Percentiles rank a stretch among this genome's conserved stretches.
These are phyloP conservation scores for Phialophora macrospora DNA, from an alignment of 2,329 filamentous ascomycete species.

Conservation along the genomic window DNA sequence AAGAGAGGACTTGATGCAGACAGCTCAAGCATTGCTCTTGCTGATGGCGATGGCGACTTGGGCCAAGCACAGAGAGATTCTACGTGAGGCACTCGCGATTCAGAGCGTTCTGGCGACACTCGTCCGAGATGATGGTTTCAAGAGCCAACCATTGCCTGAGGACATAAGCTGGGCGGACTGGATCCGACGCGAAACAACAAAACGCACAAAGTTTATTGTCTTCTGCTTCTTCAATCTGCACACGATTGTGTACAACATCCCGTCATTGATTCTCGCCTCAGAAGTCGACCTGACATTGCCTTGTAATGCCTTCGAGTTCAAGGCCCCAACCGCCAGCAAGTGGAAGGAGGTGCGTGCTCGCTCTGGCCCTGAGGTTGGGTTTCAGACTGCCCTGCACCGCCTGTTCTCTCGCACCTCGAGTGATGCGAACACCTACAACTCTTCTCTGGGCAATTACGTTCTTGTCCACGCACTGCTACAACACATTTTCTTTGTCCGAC, in stretches of 20 bases:
- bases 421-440: constrained; percentile 38
- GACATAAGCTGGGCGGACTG: constrained; percentile 44
- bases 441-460: constrained; percentile 70
- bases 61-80: constrained; percentile 39
- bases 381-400: constrained; percentile 44
- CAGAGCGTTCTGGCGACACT: constrained; percentile 40
- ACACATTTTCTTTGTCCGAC: constrained; percentile 70
- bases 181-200: constrained; percentile 45
- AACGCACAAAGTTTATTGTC: constrained; percentile 46
- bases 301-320: constrained; percentile 48
- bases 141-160: constrained; percentile 22
- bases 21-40: constrained; percentile 36
- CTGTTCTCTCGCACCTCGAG: constrained; percentile 31
- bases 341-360: constrained; percentile 44
- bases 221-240: constrained; percentile 49
- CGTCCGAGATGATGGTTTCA: constrained; percentile 39
- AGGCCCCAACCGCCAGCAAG: constrained; percentile 42
- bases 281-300: constrained; percentile 47
- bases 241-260: constrained; percentile 48
- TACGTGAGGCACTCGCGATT: constrained; percentile 39
- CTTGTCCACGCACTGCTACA: constrained; percentile 74
- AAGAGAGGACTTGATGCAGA: constrained; percentile 37
- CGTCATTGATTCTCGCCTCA: constrained; percentile 46
- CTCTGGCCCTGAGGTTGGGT: constrained; percentile 43
- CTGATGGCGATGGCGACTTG: constrained; percentile 41